Conservation (phyloP, 495 filamentous ascomycete genomes). For the Neurospora sublineolata region DNA sequence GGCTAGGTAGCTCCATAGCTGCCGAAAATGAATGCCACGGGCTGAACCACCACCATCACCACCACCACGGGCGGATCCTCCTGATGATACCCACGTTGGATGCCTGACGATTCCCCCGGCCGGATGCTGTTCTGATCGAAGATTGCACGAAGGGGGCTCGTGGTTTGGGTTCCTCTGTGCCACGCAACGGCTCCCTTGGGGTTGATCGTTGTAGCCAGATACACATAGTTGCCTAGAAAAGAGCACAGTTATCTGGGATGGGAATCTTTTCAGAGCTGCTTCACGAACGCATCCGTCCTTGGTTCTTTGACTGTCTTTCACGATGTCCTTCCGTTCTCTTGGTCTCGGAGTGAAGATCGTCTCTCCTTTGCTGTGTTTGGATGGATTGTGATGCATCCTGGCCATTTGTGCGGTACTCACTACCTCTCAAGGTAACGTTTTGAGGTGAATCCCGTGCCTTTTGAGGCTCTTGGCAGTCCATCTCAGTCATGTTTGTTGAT, state of each 20-base stretch:
- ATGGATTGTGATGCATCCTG: not conserved
- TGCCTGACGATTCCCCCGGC: not conserved
- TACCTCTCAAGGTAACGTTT: not conserved
- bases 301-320: not conserved
- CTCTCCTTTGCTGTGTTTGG: not conserved
- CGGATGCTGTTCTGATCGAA: not conserved
- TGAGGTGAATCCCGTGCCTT: not conserved
- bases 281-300: not conserved
- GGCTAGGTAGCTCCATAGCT: conserved; percentile 25
- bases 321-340: not conserved
- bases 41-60: conserved; percentile 13
- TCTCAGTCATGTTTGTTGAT: not conserved
- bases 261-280: not conserved
- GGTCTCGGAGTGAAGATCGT: not conserved
- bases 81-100: not conserved
- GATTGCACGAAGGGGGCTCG: not conserved
- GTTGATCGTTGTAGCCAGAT: not conserved
- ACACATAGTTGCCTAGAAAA: not conserved
- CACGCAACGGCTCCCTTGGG: not conserved
- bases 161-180: not conserved
- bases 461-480: not conserved
- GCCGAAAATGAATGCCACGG: conserved; percentile 24
- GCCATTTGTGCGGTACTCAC: no score
- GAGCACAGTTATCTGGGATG: not conserved
- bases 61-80: not conserved